Conservation (phyloP, 192 early-diverging fungal genomes). For the Backusella australiensis region DNA sequence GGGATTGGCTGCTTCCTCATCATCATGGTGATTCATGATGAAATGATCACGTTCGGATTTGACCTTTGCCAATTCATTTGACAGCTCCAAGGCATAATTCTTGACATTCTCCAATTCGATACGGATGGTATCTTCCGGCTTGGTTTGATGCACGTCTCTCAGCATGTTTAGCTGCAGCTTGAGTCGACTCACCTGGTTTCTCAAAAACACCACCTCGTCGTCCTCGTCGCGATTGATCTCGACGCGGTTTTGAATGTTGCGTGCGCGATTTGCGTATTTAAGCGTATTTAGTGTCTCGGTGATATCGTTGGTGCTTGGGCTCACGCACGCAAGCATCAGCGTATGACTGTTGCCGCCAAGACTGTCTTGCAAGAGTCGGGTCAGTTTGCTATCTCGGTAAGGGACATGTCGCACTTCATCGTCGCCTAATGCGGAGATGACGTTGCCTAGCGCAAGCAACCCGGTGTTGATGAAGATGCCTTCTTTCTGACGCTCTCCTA, state of each 20-base stretch:
- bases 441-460: slow-evolving; percentile 94
- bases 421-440: slow-evolving; percentile 92
- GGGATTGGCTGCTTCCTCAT: background rate
- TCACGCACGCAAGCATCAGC: slow-evolving; percentile 91
- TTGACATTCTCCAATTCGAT: background rate
- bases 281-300: slow-evolving; percentile 93
- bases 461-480: slow-evolving; percentile 97
- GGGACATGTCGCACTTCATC: slow-evolving; percentile 65
- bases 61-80: background rate
- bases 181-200: background rate
- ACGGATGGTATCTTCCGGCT: background rate
- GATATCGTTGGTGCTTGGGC: slow-evolving; percentile 72
- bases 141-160: background rate
- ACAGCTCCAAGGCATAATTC: background rate
- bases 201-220: background rate
- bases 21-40: background rate
- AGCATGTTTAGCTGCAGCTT: background rate
- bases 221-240: background rate
- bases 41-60: background rate
- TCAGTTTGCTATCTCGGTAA: slow-evolving; percentile 95
- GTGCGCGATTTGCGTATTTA: slow-evolving; percentile 91
- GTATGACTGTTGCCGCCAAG: slow-evolving; percentile 93
- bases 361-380: slow-evolving; percentile 92
- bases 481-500: slow-evolving; percentile 93
- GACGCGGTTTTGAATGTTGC: slow-evolving; percentile 65